These are phyloP conservation scores for Quaeritorhiza haematococci DNA, from an alignment of 371 early-diverging fungal species.

Conservation along the genomic window DNA sequence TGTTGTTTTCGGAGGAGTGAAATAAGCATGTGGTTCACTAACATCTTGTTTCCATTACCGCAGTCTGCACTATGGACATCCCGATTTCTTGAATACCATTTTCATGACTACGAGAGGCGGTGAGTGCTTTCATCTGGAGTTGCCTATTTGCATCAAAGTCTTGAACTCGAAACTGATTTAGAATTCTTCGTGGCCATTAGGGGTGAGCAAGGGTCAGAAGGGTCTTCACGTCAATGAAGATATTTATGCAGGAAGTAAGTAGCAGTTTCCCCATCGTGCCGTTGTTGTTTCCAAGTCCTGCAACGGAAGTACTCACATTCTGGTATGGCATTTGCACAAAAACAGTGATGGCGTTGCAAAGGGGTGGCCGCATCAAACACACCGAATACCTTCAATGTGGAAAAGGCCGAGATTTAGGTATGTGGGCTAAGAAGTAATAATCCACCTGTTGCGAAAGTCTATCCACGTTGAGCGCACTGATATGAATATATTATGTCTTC, in stretches of 20 bases:
- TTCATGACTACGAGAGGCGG: slow-evolving; percentile 87
- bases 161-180: background rate
- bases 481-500: background rate
- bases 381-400: slow-evolving; percentile 90
- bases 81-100: slow-evolving; percentile 84
- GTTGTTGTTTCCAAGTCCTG: too few relatives aligned
- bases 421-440: too few relatives aligned
- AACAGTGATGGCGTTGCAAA: slow-evolving; percentile 79
- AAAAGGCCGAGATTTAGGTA: slow-evolving; percentile 86
- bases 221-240: slow-evolving; percentile 90
- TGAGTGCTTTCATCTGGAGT: slow-evolving; percentile 2
- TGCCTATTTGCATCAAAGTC: background rate
- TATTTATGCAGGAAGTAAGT: slow-evolving; percentile 85
- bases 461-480: background rate
- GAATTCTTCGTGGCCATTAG: slow-evolving; percentile 8
- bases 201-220: slow-evolving; percentile 85
- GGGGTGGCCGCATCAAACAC: slow-evolving; percentile 86
- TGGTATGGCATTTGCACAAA: too few relatives aligned
- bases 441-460: background rate
- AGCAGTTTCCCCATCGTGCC: too few relatives aligned
- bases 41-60: too few relatives aligned
- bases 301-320: too few relatives aligned
- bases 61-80: slow-evolving; percentile 87
- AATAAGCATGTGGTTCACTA: too few relatives aligned
- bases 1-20: too few relatives aligned